Evolutionary conservation across 2,329 filamentous ascomycete genomes (phyloP), one percentile per base, ranked within the genome.

Genomic region (Aspergillus nomiae): DNA sequence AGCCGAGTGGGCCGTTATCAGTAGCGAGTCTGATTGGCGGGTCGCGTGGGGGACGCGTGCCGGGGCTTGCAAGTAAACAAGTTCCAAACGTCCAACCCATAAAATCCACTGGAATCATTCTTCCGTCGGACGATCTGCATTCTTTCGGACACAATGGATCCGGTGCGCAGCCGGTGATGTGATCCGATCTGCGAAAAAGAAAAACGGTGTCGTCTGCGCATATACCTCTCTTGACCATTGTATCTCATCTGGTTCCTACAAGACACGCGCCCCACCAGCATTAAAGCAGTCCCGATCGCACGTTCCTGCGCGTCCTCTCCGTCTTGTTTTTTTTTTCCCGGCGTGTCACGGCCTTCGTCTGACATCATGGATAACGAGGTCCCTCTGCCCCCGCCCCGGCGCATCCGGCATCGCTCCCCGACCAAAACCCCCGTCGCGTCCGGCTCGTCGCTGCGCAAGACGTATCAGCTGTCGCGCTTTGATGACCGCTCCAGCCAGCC

Each of bases 401-500:
- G 71, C 46, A 70, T 78, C 58, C 74, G 73, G 34, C 72, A 77
- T 62, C 74, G 76, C 59, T 74, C 76, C 48, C 71, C 76, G 56
- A 59, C 69, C 58, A 65, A 63, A 54, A 59, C 66, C 56, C 46
- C 64, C 48, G 53, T 58, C 59, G 58, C 58, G 28, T 55, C 69
- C 43, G 62, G 56, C 41, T 67, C 69, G 28, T 69, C 70, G 36
- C 63, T 73, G 32, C 67, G 64, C 59, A 72, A 71, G 50, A 58
- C 73, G 16, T 67, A 71, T 60, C 69, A 69, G 19, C 63, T 74
- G 4, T 72, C 73, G 48, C 72, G 73, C 24, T 72, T 76, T 45
- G 74, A 77, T 56, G 76, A 78, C 59, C 68, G 70, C 45, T 77
- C 76, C 16, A 77, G 75, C 61, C 74, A 77, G 50, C 77, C 76